These are phyloP conservation scores for Themeda triandra DNA, from an alignment of 176 grass and related monocot genomes.

Conservation along the genomic window DNA sequence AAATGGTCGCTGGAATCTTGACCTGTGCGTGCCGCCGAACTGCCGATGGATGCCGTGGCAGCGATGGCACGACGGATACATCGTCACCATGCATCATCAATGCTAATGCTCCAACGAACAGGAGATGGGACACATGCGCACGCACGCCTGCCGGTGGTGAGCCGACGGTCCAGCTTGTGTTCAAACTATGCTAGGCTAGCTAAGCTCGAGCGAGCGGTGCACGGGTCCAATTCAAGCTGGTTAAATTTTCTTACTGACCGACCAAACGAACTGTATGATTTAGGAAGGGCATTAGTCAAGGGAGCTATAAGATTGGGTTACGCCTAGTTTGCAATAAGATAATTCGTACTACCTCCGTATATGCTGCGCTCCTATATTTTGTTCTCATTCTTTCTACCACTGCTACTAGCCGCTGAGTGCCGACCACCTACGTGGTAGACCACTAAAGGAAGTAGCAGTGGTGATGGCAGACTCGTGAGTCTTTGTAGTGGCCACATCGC, in stretches of 20 bases:
- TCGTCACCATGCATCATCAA: background rate
- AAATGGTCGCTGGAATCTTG: slow-evolving; percentile 21
- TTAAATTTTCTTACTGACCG: too few species aligned
- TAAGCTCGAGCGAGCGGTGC: background rate
- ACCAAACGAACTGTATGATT: too few species aligned
- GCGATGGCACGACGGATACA: background rate
- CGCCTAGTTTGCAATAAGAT: too few species aligned
- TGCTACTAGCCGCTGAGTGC: too few species aligned
- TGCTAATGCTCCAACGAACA: background rate
- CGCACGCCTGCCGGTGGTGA: background rate
- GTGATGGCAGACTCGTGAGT: too few species aligned
- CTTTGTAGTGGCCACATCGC: too few species aligned
- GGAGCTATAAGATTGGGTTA: background rate
- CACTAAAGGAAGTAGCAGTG: too few species aligned
- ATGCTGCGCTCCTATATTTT: too few species aligned
- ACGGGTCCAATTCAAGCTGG: background rate
- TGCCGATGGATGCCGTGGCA: background rate
- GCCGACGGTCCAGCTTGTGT: slow-evolving; percentile 31
- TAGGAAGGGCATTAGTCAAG: background rate
- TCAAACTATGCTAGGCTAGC: slow-evolving; percentile 12
- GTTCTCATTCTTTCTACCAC: too few species aligned
- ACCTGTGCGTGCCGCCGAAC: slow-evolving; percentile 8
- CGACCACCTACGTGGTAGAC: too few species aligned
- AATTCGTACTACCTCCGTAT: too few species aligned
- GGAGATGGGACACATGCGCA: slow-evolving; percentile 20